Evolutionary conservation across 176 grass and related monocot genomes (phyloP).

Genomic region (Oryza punctata): DNA sequence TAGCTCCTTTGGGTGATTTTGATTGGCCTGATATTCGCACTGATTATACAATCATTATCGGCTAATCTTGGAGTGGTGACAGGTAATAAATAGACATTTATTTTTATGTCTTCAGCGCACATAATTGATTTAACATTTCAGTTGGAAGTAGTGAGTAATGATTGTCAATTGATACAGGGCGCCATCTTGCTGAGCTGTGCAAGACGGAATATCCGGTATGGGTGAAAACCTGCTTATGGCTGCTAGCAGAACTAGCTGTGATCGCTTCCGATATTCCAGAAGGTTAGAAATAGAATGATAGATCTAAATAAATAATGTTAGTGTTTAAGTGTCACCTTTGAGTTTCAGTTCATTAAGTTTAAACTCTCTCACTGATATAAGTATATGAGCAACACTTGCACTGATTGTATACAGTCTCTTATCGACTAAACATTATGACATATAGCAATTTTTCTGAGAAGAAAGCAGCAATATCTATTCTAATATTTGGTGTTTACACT

Average conservation of each 20-base stretch:
- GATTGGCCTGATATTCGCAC: conserved; percentile 78
- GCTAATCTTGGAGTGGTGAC: conserved; percentile 94
- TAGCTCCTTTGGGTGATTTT: conserved; percentile 96
- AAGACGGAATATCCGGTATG: conserved; percentile 72
- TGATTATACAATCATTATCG: conserved; percentile 84
- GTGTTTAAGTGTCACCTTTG: neutral
- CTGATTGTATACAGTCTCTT: neutral
- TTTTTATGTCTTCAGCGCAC: neutral
- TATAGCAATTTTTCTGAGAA: neutral
- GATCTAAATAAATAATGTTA: neutral
- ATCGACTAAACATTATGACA: neutral
- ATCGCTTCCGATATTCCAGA: conserved; percentile 85
- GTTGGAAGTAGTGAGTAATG: neutral
- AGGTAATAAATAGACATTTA: conserved; percentile 42
- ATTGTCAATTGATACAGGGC: conserved; percentile 37
- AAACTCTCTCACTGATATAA: neutral
- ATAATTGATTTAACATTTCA: neutral
- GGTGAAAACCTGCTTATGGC: conserved; percentile 67
- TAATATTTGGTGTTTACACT: neutral
- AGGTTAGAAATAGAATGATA: conserved; percentile 46
- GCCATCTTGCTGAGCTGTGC: conserved; percentile 74
- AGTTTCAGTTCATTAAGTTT: neutral
- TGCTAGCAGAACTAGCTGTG: conserved; percentile 77
- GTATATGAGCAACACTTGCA: neutral
- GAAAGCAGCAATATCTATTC: neutral